Evolutionary conservation across 75 land plant species (phyloP), one percentile per base, ranked within the genome.

Genomic region (Pinus tabuliformis): DNA sequence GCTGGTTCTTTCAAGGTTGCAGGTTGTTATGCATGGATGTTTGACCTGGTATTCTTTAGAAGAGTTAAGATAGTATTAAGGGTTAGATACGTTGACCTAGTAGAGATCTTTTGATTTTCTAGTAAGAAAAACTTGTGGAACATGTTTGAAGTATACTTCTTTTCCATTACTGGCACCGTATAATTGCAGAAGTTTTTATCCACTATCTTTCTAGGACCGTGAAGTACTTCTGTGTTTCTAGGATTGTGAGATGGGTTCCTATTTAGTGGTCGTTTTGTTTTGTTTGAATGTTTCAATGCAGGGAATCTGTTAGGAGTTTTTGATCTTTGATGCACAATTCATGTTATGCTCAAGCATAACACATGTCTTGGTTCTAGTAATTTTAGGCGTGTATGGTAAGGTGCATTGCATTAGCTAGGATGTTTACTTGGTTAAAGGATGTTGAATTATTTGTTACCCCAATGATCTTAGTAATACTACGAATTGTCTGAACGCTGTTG

Each of bases 1-100:
- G 54, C 72, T 42, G 72, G 52, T 68, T 68, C 45, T 18, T 68
- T 39, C 42, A 45, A 68, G 72, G 72, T 68, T 68, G 49, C 72
- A 42, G 72, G 72, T 68, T 68, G 52, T 68, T 39, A 68, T 68
- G 72, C 72, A 68, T 68, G 72, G 42, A 68, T 13, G 72, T 45
- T 45, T 42, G 45, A 20, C 13, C 24, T 68, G 72, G 72, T 68
- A 68, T 42, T 68, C n/a, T 68, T 68, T 68, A 68, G 72, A 68
- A 39, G 72, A 68, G 72, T 68, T 39, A 30, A 68, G 49, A 68
- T 68, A 42, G 45, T 37, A 36, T 68, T 42, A 68, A 68, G 72
- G 49, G 39, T 42, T 49, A 49, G 54, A 49, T 49, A 49, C 54
- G 45, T 68, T 39, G 72, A 42, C 42, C 54, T 68, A 68, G 72